Base-by-base conservation (phyloP, 2,329 filamentous ascomycete species). In the Metarhizium humberi region DNA sequence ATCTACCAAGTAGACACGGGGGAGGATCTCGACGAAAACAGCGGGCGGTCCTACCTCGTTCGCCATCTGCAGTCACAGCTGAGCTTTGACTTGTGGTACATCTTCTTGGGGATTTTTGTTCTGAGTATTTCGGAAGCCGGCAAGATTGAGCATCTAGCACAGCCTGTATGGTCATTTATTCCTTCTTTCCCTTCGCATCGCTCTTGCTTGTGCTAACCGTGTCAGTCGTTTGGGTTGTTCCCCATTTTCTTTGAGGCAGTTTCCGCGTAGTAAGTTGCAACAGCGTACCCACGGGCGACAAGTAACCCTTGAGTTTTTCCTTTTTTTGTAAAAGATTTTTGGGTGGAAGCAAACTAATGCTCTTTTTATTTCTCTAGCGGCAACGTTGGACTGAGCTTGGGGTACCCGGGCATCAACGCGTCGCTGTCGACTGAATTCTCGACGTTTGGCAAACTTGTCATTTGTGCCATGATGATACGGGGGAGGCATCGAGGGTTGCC, bases 1-100 rank as follows among this genome's bases (percentile, higher is more conserved):
- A 76, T 86, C 32, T 86, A 84, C 62, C 42, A 45, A 13, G 18
- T 16, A 13, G n/a, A 45, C 6, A 7, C 42, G 18, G 42, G 4
- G 7, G 42, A 20, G n/a, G n/a, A 45, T 10, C 16, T 45, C 18
- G 16, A 18, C n/a, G 42, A 45, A 20, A 2, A 45, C n/a, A 18
- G 18, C 11, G 42, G n/a, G 18, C 42, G 42, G n/a, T 45, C 42
- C 18, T 45, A 45, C 18, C 42, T 45, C 18, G 42, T 20, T 25
- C n/a, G 42, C 6, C 42, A 45, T 45, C n/a, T 45, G 18, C 42
- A 45, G 42, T 45, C 42, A 16, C 42, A 45, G 16, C 18, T 45
- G 16, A 45, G 42, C 18, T 45, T 45, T 16, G 42, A 45, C n/a
- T 20, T 45, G 42, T 45, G 42, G 42, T 45, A 45, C 11, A 25